These are phyloP conservation scores for Fragilaria crotonensis DNA, from an alignment of 108 stramenopile species.

Conservation along the genomic window DNA sequence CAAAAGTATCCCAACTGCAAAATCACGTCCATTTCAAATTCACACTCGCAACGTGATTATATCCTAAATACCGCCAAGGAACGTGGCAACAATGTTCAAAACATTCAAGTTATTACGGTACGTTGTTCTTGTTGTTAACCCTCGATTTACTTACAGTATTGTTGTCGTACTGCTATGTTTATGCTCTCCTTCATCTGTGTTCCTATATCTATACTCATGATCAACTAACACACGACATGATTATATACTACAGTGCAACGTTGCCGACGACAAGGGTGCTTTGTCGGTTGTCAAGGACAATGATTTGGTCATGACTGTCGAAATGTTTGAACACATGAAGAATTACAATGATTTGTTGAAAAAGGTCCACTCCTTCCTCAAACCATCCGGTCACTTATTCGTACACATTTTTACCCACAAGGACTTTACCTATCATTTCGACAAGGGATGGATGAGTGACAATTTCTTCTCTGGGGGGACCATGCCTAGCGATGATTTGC, in stretches of 20 bases:
- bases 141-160: neutral
- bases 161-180: no score
- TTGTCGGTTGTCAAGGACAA: conserved; percentile 58
- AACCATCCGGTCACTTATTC: conserved; percentile 76
- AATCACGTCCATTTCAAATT: conserved; percentile 83
- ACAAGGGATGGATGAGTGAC: conserved; percentile 90
- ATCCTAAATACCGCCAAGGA: conserved; percentile 69
- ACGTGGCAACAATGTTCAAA: conserved; percentile 68
- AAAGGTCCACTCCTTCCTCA: conserved; percentile 78
- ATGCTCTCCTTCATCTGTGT: no score
- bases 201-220: no score
- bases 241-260: conserved; percentile 43
- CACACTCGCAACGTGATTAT: conserved; percentile 79
- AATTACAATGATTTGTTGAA: conserved; percentile 82
- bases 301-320: conserved; percentile 87
- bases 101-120: conserved; percentile 79
- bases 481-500: conserved; percentile 90
- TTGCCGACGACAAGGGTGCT: conserved; percentile 45
- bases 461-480: conserved; percentile 77
- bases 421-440: conserved; percentile 86
- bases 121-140: neutral
- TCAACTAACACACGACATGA: no score
- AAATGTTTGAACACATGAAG: conserved; percentile 99
- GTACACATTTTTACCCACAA: conserved; percentile 94
- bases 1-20: conserved; percentile 55